phyloP scores from a whole-genome alignment of 2,329 filamentous ascomycete genomes.

The Penicillium carneum region DNA sequence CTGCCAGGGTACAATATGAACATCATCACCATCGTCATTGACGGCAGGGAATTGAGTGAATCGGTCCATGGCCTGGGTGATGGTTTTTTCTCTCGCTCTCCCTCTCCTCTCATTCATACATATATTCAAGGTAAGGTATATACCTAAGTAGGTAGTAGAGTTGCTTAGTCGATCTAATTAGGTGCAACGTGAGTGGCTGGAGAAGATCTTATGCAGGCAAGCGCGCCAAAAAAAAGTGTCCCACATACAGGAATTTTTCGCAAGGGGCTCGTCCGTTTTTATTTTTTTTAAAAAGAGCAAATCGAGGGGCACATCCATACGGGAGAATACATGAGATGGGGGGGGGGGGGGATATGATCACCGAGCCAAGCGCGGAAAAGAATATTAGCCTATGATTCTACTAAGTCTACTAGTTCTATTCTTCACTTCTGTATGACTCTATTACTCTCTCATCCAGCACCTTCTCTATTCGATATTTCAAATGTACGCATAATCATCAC shows the following conservation, averaged over 20 bases:
- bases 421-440: no score
- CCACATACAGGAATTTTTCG: not conserved
- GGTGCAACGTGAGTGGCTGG: slow-evolving; percentile 29
- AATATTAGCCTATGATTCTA: no score
- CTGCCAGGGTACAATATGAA: slow-evolving; percentile 27
- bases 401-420: no score
- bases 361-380: slow-evolving; percentile 17
- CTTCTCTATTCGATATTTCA: not conserved
- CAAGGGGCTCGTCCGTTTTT: not conserved
- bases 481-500: not conserved
- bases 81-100: not conserved
- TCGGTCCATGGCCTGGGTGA: slow-evolving; percentile 31
- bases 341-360: not conserved
- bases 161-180: slow-evolving; percentile 32
- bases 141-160: slow-evolving; percentile 10
- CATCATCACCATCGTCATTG: slow-evolving; percentile 25
- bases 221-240: slow-evolving; percentile 8
- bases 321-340: not conserved
- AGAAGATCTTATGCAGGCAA: slow-evolving; percentile 19
- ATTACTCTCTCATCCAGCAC: no score
- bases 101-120: slow-evolving; percentile 15
- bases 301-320: slow-evolving; percentile 2
- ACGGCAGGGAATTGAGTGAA: slow-evolving; percentile 35
- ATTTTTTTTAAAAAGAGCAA: not conserved
- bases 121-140: slow-evolving; percentile 29